Evolutionary conservation across 106 monocot species (phyloP).

Genomic region (Amphibolis antarctica): DNA sequence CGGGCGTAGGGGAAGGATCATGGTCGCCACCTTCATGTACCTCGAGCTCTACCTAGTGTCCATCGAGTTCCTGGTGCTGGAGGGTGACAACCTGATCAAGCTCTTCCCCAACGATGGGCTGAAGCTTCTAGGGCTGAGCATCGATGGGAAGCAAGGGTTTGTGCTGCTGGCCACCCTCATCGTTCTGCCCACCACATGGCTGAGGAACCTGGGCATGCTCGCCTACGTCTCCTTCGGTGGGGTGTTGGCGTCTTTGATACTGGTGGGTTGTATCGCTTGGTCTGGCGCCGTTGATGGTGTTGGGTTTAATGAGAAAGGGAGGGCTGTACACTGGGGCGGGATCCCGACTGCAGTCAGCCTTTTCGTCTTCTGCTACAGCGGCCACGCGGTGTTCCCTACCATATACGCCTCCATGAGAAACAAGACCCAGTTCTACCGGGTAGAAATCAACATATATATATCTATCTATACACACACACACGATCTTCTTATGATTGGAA

Average conservation of each 20-base stretch:
- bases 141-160: slow-evolving; percentile 50
- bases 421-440: slow-evolving; percentile 33
- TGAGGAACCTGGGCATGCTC: slow-evolving; percentile 47
- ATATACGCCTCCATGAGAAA: slow-evolving; percentile 64
- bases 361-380: slow-evolving; percentile 68
- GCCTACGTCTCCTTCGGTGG: slow-evolving; percentile 63
- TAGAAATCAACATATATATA: slow-evolving; percentile 3
- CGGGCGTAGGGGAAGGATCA: slow-evolving; percentile 43
- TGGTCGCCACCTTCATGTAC: slow-evolving; percentile 61
- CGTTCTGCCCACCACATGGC: slow-evolving; percentile 72
- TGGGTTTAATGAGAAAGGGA: slow-evolving; percentile 53
- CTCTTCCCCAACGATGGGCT: slow-evolving; percentile 41
- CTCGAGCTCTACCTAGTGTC: slow-evolving; percentile 71
- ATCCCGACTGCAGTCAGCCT: slow-evolving; percentile 57
- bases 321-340: slow-evolving; percentile 31
- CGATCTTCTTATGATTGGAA: no score
- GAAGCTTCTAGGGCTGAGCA: slow-evolving; percentile 13
- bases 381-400: slow-evolving; percentile 77
- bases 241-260: slow-evolving; percentile 41
- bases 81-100: slow-evolving; percentile 78
- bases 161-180: slow-evolving; percentile 39
- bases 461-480: no score
- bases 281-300: slow-evolving; percentile 33
- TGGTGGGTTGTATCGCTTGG: slow-evolving; percentile 42
- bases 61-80: slow-evolving; percentile 60